Evolutionary conservation across 257 asterid species (phyloP).

Genomic region (Nyctanthes arbortristis): DNA sequence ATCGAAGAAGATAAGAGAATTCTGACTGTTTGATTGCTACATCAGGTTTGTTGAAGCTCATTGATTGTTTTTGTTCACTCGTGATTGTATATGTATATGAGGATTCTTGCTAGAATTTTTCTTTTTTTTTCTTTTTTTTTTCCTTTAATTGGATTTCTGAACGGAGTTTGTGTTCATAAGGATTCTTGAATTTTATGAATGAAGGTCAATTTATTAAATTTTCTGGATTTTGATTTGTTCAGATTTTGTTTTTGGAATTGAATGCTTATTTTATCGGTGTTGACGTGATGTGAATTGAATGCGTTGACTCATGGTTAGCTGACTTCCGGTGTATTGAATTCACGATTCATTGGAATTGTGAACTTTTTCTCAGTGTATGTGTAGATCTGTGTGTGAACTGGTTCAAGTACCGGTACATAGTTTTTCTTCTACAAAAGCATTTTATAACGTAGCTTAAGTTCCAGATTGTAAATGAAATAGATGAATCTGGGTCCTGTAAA

Average conservation of each 20-base stretch:
- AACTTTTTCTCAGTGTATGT: neutral
- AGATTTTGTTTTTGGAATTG: neutral
- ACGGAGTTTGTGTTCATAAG: neutral
- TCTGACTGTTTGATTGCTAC: conserved; percentile 2
- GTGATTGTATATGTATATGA: conserved; percentile 9
- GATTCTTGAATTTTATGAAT: conserved; percentile 21
- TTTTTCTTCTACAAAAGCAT: neutral
- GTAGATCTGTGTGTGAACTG: neutral
- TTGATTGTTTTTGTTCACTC: neutral
- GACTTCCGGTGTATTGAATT: neutral
- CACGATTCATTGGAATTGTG: neutral
- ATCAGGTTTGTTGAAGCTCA: conserved; percentile 15
- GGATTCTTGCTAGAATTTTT: too few species aligned
- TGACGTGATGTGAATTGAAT: conserved; percentile 1
- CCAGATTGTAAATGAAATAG: conserved; percentile 1
- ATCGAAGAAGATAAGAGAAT: neutral
- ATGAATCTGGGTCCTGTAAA: conserved; percentile 1
- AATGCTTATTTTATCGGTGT: neutral
- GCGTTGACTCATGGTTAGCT: conserved; percentile 9
- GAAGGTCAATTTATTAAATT: conserved; percentile 10
- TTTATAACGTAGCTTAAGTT: conserved; percentile 8
- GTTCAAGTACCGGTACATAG: neutral
- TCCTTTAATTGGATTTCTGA: neutral
- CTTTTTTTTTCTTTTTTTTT: too few species aligned
- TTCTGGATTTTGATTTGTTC: conserved; percentile 1